Conservation (phyloP, 2,329 filamentous ascomycete species). For the Ophiostoma ips region DNA sequence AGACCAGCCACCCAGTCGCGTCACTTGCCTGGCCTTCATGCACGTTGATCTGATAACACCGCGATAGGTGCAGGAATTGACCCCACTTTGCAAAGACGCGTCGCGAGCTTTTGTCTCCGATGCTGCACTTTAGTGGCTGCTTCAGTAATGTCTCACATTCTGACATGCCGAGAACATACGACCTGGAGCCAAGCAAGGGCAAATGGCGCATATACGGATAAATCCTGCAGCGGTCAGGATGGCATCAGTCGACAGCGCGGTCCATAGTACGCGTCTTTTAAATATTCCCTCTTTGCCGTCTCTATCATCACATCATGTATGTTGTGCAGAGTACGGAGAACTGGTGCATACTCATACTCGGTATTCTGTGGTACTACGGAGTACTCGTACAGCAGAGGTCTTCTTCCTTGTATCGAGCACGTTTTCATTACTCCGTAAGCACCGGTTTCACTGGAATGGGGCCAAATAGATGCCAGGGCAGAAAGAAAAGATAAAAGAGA, state of each 20-base stretch:
- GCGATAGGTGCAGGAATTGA: neutral
- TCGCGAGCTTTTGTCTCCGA: conserved; percentile 1
- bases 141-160: too few relatives aligned
- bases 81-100: neutral
- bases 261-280: too few relatives aligned
- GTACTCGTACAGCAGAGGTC: too few relatives aligned
- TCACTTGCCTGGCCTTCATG: neutral
- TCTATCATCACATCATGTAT: too few relatives aligned
- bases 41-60: conserved; percentile 10
- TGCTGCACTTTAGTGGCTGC: neutral
- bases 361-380: too few relatives aligned
- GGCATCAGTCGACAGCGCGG: too few relatives aligned
- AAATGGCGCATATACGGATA: too few relatives aligned
- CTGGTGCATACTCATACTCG: too few relatives aligned
- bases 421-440: neutral
- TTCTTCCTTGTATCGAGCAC: too few relatives aligned
- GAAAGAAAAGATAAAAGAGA: neutral
- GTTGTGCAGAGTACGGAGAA: too few relatives aligned
- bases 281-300: too few relatives aligned
- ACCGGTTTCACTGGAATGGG: neutral
- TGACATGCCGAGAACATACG: neutral
- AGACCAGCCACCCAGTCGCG: neutral
- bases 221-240: too few relatives aligned
- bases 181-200: neutral
- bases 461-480: neutral